Conservation (phyloP, 345 rosid species). For the Excoecaria agallocha region DNA sequence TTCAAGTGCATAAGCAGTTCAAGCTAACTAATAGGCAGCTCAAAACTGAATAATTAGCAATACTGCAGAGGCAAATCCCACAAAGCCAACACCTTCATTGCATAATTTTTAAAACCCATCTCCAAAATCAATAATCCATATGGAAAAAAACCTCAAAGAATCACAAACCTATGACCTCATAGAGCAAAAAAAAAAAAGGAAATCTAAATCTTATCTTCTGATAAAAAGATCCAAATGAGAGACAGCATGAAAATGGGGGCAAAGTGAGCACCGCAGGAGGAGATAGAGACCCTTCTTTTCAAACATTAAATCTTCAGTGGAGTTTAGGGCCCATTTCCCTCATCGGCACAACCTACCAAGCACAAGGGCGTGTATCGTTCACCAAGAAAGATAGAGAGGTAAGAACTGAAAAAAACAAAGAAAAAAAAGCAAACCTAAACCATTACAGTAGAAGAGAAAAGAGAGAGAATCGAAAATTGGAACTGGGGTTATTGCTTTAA, state of each 20-base stretch:
- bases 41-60: background rate
- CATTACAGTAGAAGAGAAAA: conserved; percentile 26
- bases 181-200: conserved; percentile 8
- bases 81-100: conserved; percentile 17
- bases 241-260: conserved; percentile 44
- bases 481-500: conserved; percentile 25
- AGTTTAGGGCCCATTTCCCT: conserved; percentile 53
- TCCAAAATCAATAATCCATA: conserved; percentile 34
- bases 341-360: conserved; percentile 58
- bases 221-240: conserved; percentile 29
- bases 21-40: conserved; percentile 12
- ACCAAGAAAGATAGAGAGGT: conserved; percentile 25
- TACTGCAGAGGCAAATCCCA: conserved; percentile 13
- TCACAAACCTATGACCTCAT: background rate
- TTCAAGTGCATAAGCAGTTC: background rate
- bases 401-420: too few species aligned
- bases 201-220: conserved; percentile 29
- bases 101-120: conserved; percentile 29
- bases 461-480: conserved; percentile 29
- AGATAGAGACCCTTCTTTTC: conserved; percentile 36
- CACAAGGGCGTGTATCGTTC: conserved; percentile 26
- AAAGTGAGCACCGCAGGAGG: conserved; percentile 33
- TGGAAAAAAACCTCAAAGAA: conserved; percentile 23
- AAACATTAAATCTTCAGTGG: conserved; percentile 42
- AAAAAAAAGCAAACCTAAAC: conserved; percentile 42